Evolutionary conservation across 352 stramenopile genomes (phyloP).

Genomic region (Pythium grandisporangium): DNA sequence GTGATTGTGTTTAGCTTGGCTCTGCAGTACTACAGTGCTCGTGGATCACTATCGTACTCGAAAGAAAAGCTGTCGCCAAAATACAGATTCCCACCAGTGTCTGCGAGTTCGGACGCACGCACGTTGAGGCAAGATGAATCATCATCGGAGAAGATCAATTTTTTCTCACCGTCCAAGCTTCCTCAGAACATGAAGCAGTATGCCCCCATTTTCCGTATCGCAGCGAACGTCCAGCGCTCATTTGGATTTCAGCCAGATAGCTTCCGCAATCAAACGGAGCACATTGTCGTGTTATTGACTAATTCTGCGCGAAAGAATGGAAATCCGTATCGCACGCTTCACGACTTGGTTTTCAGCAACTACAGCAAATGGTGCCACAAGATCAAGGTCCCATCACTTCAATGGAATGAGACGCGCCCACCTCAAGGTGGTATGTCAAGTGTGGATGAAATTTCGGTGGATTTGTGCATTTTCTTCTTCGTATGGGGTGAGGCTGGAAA

Average conservation of each 20-base stretch:
- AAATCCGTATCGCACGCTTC: constrained; percentile 79
- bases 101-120: constrained; percentile 70
- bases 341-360: constrained; percentile 81
- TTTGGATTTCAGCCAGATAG: constrained; percentile 82
- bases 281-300: constrained; percentile 93
- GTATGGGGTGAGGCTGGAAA: constrained; percentile 99
- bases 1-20: constrained; percentile 25
- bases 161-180: constrained; percentile 64
- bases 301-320: constrained; percentile 82
- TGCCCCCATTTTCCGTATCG: constrained; percentile 70
- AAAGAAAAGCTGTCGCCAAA: constrained; percentile 11
- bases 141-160: constrained; percentile 51
- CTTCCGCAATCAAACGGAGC: constrained; percentile 95
- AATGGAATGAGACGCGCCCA: constrained; percentile 54
- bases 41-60: constrained; percentile 22
- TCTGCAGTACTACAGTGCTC: constrained; percentile 40
- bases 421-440: constrained; percentile 81
- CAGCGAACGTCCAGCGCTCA: constrained; percentile 77
- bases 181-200: constrained; percentile 82
- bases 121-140: constrained; percentile 44
- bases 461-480: constrained; percentile 95
- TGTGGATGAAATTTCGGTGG: constrained; percentile 80
- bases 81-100: constrained; percentile 37
- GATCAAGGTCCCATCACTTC: constrained; percentile 55
- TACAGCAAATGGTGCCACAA: constrained; percentile 87